Conservation (phyloP, 192 early-diverging fungal species). For the Martensiomyces pterosporus region DNA sequence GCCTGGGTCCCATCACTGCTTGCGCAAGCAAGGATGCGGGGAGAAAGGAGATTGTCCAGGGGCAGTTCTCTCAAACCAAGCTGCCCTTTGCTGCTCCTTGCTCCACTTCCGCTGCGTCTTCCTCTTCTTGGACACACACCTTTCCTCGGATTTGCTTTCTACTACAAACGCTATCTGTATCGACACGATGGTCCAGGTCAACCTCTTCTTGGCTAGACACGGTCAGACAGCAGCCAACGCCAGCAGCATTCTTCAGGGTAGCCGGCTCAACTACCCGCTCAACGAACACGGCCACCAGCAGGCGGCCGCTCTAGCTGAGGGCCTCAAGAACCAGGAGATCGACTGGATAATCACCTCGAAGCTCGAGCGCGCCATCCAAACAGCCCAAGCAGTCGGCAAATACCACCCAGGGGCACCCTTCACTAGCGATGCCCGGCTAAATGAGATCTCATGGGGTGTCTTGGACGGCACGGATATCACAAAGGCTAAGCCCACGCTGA, state of each 20-base stretch:
- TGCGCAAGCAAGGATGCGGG: too few relatives aligned
- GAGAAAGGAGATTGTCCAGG: too few relatives aligned
- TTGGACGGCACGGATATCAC: slow-evolving; percentile 23
- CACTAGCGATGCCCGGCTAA: slow-evolving; percentile 29
- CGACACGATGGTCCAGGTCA: slow-evolving; percentile 18
- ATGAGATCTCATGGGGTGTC: slow-evolving; percentile 47
- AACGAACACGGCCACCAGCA: slow-evolving; percentile 29
- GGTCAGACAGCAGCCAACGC: slow-evolving; percentile 45
- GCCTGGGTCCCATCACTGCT: too few relatives aligned
- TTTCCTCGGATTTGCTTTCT: too few relatives aligned
- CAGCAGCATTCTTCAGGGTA: slow-evolving; percentile 25
- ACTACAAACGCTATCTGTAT: too few relatives aligned
- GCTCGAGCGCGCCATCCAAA: slow-evolving; percentile 34
- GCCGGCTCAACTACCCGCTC: slow-evolving; percentile 25
- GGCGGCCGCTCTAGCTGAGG: slow-evolving; percentile 21
- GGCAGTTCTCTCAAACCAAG: too few relatives aligned
- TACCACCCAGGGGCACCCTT: slow-evolving; percentile 24
- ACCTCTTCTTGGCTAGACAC: slow-evolving; percentile 36
- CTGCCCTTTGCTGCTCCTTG: too few relatives aligned
- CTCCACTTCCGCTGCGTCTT: too few relatives aligned
- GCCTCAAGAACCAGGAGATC: slow-evolving; percentile 17
- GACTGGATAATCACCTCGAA: slow-evolving; percentile 40
- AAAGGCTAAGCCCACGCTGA: slow-evolving; percentile 6
- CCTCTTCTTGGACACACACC: too few relatives aligned
- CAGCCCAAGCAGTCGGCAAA: slow-evolving; percentile 16